phyloP scores from a whole-genome alignment of 1,284 basidiomycete genomes.

The Trichosporon inkin region DNA sequence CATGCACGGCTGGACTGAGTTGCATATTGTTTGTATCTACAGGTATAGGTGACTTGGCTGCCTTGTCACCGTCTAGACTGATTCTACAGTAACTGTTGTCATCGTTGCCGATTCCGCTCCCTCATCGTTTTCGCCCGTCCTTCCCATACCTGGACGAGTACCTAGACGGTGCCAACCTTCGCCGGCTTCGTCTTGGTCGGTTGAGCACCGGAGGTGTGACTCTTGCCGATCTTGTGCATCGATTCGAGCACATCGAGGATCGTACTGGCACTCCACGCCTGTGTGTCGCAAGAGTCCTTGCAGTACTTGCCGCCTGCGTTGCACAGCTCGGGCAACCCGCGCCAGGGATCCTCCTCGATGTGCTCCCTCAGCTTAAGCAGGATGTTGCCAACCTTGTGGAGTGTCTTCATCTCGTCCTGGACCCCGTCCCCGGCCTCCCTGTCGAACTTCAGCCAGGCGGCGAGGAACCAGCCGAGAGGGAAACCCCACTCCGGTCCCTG shows the following conservation, averaged over 20 bases:
- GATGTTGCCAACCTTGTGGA: slow-evolving; percentile 71
- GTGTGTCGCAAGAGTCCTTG: slow-evolving; percentile 79
- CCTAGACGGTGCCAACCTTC: background rate
- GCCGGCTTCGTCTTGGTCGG: background rate
- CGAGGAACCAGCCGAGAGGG: slow-evolving; percentile 91
- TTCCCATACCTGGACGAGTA: slow-evolving; percentile 6
- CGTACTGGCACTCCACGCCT: slow-evolving; percentile 88
- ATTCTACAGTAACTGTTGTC: background rate
- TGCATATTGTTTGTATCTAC: background rate
- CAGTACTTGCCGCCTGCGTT: slow-evolving; percentile 75
- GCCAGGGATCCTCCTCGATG: slow-evolving; percentile 76
- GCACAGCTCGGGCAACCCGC: slow-evolving; percentile 84
- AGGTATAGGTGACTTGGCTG: background rate
- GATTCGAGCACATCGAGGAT: slow-evolving; percentile 77
- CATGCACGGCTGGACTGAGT: background rate
- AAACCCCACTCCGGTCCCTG: slow-evolving; percentile 77
- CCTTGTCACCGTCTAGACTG: background rate
- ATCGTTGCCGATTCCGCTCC: background rate
- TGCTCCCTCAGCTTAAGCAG: slow-evolving; percentile 67
- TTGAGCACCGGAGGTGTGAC: background rate
- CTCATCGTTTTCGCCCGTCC: background rate
- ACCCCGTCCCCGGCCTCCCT: slow-evolving; percentile 53
- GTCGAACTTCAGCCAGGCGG: slow-evolving; percentile 86
- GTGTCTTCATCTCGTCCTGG: slow-evolving; percentile 65
- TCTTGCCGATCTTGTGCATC: slow-evolving; percentile 54